Conservation (phyloP, 139 green algal genomes). For the Edaphochlamys debaryana region DNA sequence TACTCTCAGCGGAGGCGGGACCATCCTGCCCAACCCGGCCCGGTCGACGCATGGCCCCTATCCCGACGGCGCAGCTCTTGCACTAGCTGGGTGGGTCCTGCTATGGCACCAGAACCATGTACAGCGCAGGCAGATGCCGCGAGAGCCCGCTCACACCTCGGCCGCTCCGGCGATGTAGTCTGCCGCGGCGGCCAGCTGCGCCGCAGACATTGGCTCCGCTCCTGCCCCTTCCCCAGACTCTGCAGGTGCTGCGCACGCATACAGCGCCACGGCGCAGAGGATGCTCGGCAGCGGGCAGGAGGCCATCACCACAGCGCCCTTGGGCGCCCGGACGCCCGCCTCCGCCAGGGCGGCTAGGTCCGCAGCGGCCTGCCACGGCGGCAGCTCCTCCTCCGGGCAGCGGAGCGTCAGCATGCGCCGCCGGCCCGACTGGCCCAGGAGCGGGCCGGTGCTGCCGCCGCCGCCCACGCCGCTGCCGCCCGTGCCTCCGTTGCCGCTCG, state of each 20-base stretch:
- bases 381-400: slow-evolving; percentile 7
- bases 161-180: neutral
- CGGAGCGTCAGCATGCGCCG: neutral
- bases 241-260: neutral
- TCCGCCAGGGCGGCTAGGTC: slow-evolving; percentile 18
- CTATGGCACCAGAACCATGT: too few species aligned
- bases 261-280: neutral
- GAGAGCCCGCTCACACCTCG: slow-evolving; percentile 16
- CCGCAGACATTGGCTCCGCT: neutral
- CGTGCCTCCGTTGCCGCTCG: too few species aligned
- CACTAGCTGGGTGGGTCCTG: too few species aligned
- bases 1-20: too few species aligned
- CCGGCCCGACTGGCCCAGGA: neutral
- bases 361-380: neutral
- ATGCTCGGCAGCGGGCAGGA: slow-evolving; percentile 7
- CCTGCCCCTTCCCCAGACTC: neutral
- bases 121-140: too few species aligned
- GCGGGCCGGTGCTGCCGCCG: too few species aligned
- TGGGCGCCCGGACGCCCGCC: neutral
- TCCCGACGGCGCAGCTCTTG: too few species aligned
- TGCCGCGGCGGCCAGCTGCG: neutral
- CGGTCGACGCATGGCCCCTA: too few species aligned
- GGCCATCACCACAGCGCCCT: slow-evolving; percentile 2
- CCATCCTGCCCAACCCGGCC: too few species aligned
- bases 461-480: too few species aligned